Evolutionary conservation across 2,329 filamentous ascomycete species (phyloP), one percentile per base, ranked within the genome.

Genomic region (Beauveria pseudobassiana): DNA sequence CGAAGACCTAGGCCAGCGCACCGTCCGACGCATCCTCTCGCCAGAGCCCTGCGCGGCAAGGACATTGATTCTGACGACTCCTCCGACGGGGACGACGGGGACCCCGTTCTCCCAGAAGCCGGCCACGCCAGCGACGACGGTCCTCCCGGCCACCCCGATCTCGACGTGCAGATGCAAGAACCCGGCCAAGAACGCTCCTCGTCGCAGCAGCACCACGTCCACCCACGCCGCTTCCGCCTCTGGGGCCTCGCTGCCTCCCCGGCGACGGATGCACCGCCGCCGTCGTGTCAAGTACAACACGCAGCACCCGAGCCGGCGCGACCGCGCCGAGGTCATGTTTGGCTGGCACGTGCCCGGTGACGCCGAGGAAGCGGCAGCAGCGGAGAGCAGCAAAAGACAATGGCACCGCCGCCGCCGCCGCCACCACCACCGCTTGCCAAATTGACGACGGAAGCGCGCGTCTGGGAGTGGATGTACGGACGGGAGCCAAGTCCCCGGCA

Each of bases 381-480:
- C 9, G 14, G 7, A 16, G 7, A 22, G 20, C 24, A 55, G 22
- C 24, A 55, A 10, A 28, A 49, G 22, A n/a, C 42, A 6, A 49
- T 26, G 12, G 12, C 24, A 24, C 22, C 46, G 20, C 20, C 20
- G 26, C n/a, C 7, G 18, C 42, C 42, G 1, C 16, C 26, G 16
- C n/a, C 16, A 4, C 12, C 24, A 9, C 10, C 30, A 16, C 20
- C 51, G 45, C 59, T 60, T 28, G 66, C 63, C 57, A 67, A 65
- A 2, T 70, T 82, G 22, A 81, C 80, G n/a, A 83, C 82, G 2
- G 83, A 86, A 68, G 83, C 77, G 0, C 72, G 73, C 43, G 74
- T 81, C 50, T 85, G 82, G 78, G 80, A 85, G 64, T 83, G 80
- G 77, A 82, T 85, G 78, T 85, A 86, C 66, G 82, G 81, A 20